These are phyloP conservation scores for Polytolypa hystricis DNA, from an alignment of 2,329 filamentous ascomycete genomes.

Conservation along the genomic window DNA sequence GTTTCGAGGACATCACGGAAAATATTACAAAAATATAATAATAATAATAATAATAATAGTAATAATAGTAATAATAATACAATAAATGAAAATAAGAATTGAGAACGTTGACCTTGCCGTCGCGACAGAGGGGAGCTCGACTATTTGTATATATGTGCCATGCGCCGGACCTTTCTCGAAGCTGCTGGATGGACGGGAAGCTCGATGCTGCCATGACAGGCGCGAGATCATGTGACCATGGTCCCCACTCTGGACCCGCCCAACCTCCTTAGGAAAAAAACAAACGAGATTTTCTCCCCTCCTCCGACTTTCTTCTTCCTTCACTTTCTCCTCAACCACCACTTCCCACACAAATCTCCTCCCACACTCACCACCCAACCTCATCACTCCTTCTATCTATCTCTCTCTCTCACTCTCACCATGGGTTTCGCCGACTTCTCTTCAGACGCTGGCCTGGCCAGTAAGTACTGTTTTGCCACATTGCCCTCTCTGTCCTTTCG, in stretches of 20 bases:
- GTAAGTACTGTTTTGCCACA: constrained; percentile 33
- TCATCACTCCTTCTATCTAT: constrained; percentile 12
- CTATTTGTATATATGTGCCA: neutral
- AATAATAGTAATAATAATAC: too few species aligned
- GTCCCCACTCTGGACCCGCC: too few species aligned
- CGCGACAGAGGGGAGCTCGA: neutral
- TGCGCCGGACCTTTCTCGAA: constrained; percentile 4
- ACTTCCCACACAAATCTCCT: constrained; percentile 17
- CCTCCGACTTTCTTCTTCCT: constrained; percentile 8
- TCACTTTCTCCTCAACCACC: constrained; percentile 1
- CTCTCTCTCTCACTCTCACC: constrained; percentile 21
- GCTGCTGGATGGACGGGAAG: constrained; percentile 1
- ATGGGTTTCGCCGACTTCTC: constrained; percentile 60
- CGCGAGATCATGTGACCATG: constrained; percentile 5
- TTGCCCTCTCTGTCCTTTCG: constrained; percentile 10
- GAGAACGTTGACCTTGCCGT: neutral
- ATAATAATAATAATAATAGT: too few species aligned
- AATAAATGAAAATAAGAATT: too few species aligned
- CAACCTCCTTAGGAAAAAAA: neutral
- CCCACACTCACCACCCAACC: constrained; percentile 14
- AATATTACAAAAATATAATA: too few species aligned
- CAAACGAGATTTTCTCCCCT: neutral
- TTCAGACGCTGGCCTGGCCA: constrained; percentile 50
- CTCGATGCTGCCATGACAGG: constrained; percentile 1
- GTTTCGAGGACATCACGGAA: too few species aligned